Conservation (phyloP, 1,284 basidiomycete genomes). For the Singerocomus inundabilis region DNA sequence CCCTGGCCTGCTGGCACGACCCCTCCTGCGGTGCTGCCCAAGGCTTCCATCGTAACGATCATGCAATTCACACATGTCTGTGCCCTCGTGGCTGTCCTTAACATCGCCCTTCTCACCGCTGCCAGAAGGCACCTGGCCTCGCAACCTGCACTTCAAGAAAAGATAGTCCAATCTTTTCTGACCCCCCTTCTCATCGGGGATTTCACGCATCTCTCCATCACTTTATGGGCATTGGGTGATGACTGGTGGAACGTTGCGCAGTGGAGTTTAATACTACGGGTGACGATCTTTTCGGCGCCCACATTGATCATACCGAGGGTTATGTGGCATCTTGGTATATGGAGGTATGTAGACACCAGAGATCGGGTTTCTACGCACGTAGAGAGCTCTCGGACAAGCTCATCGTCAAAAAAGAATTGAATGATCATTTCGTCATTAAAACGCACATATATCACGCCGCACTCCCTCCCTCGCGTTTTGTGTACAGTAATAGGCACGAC, state of each 20-base stretch:
- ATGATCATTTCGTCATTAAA: background rate
- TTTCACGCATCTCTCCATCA: constrained; percentile 59
- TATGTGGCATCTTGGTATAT: constrained; percentile 71
- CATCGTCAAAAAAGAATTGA: constrained; percentile 18
- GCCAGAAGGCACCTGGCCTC: constrained; percentile 55
- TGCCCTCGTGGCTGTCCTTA: constrained; percentile 66
- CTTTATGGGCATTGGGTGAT: constrained; percentile 71
- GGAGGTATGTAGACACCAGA: constrained; percentile 64
- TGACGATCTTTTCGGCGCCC: constrained; percentile 61
- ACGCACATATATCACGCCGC: too few species aligned
- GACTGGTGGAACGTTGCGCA: constrained; percentile 54
- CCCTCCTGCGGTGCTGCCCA: constrained; percentile 52
- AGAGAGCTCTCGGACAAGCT: background rate
- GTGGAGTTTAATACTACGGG: constrained; percentile 70
- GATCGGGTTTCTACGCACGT: constrained; percentile 37
- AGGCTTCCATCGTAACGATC: constrained; percentile 62
- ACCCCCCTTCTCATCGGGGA: constrained; percentile 69
- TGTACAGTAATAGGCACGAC: too few species aligned
- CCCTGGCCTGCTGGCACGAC: constrained; percentile 55
- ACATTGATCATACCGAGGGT: constrained; percentile 64
- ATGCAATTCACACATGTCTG: constrained; percentile 75
- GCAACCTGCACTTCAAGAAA: constrained; percentile 65
- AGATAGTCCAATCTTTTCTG: constrained; percentile 59
- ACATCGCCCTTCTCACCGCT: constrained; percentile 61
- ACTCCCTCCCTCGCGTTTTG: too few species aligned